phyloP scores from a whole-genome alignment of 2,329 filamentous ascomycete genomes.

The Phoma herbarum region DNA sequence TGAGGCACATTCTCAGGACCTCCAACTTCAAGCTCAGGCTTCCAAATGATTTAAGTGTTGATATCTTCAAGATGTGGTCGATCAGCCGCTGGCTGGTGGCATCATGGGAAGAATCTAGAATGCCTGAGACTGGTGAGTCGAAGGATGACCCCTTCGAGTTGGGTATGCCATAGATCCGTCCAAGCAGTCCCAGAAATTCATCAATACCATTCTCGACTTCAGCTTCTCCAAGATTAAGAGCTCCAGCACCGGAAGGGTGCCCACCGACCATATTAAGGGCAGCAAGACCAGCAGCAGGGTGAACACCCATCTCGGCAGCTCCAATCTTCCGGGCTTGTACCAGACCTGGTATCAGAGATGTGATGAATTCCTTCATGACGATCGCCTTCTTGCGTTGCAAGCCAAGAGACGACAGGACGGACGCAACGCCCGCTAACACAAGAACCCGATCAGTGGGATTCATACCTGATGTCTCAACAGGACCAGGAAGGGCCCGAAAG shows the following conservation, averaged over 20 bases:
- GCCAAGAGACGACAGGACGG: conserved; percentile 81
- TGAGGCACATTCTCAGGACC: conserved; percentile 87
- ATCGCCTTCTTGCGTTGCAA: conserved; percentile 91
- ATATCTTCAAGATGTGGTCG: conserved; percentile 67
- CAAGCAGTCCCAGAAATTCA: conserved; percentile 52
- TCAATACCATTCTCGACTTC: conserved; percentile 53
- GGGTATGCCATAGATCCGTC: conserved; percentile 55
- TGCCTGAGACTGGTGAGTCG: conserved; percentile 18
- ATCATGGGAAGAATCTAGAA: conserved; percentile 18
- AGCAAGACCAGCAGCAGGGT: conserved; percentile 87
- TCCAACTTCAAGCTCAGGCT: conserved; percentile 83
- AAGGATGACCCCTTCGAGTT: conserved; percentile 37
- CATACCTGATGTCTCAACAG: conserved; percentile 65
- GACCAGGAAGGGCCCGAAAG: conserved; percentile 60
- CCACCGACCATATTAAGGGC: conserved; percentile 64
- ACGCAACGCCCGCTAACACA: conserved; percentile 84
- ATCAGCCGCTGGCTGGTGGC: conserved; percentile 51
- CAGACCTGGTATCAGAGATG: conserved; percentile 81
- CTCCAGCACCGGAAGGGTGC: conserved; percentile 78
- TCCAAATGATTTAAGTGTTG: conserved; percentile 69
- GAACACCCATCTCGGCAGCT: conserved; percentile 94
- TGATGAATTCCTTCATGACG: conserved; percentile 84
- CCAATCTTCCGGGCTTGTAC: conserved; percentile 91
- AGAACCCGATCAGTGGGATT: conserved; percentile 79
- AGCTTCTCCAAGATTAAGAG: conserved; percentile 63